Base-by-base conservation (phyloP, 768 basidiomycete genomes). In the Suillus clintonianus region DNA sequence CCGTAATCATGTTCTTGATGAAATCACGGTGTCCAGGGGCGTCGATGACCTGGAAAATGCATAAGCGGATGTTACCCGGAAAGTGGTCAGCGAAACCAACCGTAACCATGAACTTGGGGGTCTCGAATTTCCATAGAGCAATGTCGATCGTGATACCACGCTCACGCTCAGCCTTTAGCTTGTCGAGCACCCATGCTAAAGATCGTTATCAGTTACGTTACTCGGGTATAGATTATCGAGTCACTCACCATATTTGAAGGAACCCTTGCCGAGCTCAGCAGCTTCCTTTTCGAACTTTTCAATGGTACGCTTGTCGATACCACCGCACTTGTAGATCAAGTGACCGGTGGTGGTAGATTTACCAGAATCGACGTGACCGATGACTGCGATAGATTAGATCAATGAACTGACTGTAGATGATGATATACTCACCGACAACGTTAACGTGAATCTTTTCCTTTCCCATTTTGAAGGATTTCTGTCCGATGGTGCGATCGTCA, bases 81-180 rank as follows among this genome's bases (percentile, higher is more conserved):
- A n/a, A 41, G 17, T 30, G 11, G 1, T 41, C 59, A 42, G 24
- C 27, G 54, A 37, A 36, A 83, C 91, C 64, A 80, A 94, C 93
- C 50, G 93, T 95, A 73, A 97, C 94, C 83, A 88, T 86, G 87
- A 77, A 99, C 79, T 91, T 95, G 78, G 97, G 96, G 70, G 97
- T 99, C 85, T 99, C 97, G 90, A 99, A 99, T 84, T 99, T 99
- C 97, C 97, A 99, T 80, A 99, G 94, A 68, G 97, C 97, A 80
- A 99, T 99, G 87, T 99, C 97, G 78, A 99, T 99, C 75, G 97
- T 99, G 86, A 99, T 99, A 90, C 97, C 97, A 90, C 97, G 97
- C 88, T 99, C 97, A 84, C 97, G 97, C 89, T 99, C 97, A 73
- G 97, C 97, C 90, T 99, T 99, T 72, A 99, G 94, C 85, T 98